Conservation (phyloP, 2,329 filamentous ascomycete species). For the Xylariales sp. region DNA sequence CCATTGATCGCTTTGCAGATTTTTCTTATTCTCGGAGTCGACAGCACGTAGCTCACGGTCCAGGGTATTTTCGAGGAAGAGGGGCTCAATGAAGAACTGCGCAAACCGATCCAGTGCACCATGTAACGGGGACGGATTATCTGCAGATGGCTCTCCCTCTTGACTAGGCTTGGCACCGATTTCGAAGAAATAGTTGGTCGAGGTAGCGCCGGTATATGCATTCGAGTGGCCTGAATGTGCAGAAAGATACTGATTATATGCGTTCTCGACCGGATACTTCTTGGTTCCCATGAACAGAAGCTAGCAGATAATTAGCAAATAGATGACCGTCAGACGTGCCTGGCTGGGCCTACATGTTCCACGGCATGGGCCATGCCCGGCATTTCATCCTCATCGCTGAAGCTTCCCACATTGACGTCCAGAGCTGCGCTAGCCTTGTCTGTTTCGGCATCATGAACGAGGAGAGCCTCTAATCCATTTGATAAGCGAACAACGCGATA, state of each 20-base stretch:
- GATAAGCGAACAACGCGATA: slow-evolving; percentile 82
- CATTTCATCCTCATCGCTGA: slow-evolving; percentile 86
- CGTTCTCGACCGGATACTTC: slow-evolving; percentile 95
- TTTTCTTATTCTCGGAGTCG: slow-evolving; percentile 97
- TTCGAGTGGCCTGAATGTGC: slow-evolving; percentile 89
- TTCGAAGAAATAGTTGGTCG: slow-evolving; percentile 98
- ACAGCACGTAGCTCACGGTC: slow-evolving; percentile 86
- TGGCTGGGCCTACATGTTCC: slow-evolving; percentile 81
- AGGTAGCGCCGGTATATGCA: slow-evolving; percentile 87
- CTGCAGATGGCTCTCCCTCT: slow-evolving; percentile 48
- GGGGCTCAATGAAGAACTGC: slow-evolving; percentile 85
- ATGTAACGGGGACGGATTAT: slow-evolving; percentile 59
- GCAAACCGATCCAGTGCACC: slow-evolving; percentile 87
- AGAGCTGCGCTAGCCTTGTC: slow-evolving; percentile 91
- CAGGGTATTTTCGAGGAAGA: slow-evolving; percentile 79
- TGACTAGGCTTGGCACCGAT: slow-evolving; percentile 74
- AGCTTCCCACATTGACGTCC: slow-evolving; percentile 61
- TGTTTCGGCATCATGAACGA: slow-evolving; percentile 91
- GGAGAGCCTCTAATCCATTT: slow-evolving; percentile 83
- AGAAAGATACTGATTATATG: slow-evolving; percentile 89
- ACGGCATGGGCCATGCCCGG: slow-evolving; percentile 94
- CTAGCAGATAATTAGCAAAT: slow-evolving; percentile 26
- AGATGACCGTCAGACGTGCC: not conserved
- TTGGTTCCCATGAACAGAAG: slow-evolving; percentile 97
- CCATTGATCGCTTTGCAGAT: slow-evolving; percentile 86